These are phyloP conservation scores for Vigna angularis DNA, from an alignment of 306 rosid genomes.

Conservation along the genomic window DNA sequence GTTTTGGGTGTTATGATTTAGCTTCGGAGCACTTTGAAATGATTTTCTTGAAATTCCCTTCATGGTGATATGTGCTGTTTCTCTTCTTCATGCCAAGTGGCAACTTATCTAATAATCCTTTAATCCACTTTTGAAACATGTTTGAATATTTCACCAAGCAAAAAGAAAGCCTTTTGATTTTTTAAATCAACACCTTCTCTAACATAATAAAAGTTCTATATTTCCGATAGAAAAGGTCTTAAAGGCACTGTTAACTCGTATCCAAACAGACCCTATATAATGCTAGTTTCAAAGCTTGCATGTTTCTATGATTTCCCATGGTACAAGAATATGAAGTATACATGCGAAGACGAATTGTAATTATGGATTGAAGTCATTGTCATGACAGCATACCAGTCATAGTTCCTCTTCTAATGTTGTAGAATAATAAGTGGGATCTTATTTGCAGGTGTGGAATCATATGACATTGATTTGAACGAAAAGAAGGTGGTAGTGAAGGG, in stretches of 20 bases:
- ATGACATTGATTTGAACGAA: constrained; percentile 81
- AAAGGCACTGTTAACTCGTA: too few relatives aligned
- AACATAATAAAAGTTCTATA: too few relatives aligned
- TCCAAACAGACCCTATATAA: too few relatives aligned
- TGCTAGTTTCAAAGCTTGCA: not conserved
- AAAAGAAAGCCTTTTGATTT: not conserved
- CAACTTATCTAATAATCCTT: not conserved
- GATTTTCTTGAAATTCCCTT: not conserved
- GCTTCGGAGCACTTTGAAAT: not conserved
- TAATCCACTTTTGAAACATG: not conserved
- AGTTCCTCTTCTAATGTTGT: constrained; percentile 6
- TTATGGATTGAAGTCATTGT: constrained; percentile 10
- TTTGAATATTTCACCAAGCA: constrained; percentile 13
- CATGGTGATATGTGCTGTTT: not conserved
- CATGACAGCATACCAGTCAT: not conserved
- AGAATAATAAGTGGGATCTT: constrained; percentile 17
- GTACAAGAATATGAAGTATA: constrained; percentile 24
- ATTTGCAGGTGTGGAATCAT: constrained; percentile 84
- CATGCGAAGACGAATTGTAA: not conserved
- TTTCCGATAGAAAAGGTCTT: too few relatives aligned
- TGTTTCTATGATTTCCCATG: not conserved
- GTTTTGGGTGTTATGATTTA: constrained; percentile 16
- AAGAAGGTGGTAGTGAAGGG: constrained; percentile 98
- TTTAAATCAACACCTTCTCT: constrained; percentile 22
- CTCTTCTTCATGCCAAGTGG: not conserved